These are phyloP conservation scores for Daldinia loculata DNA, from an alignment of 495 filamentous ascomycete genomes.

Conservation along the genomic window DNA sequence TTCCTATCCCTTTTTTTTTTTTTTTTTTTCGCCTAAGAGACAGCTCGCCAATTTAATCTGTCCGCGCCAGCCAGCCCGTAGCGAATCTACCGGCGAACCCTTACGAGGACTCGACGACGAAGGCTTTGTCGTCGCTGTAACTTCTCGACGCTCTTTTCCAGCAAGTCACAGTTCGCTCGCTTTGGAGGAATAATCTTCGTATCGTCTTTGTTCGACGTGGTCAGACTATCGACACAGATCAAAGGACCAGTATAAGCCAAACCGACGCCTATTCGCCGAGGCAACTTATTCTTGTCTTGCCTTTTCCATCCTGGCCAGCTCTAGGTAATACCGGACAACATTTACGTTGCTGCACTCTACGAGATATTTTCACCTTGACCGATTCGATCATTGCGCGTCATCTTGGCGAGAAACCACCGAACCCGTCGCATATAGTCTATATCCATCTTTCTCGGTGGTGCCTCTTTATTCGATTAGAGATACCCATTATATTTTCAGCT, in stretches of 20 bases:
- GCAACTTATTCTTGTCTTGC: slow-evolving; percentile 7
- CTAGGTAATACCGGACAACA: slow-evolving; percentile 33
- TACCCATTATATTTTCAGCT: slow-evolving; percentile 44
- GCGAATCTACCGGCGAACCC: slow-evolving; percentile 15
- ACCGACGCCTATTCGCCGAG: slow-evolving; percentile 22
- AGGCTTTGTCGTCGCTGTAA: slow-evolving; percentile 41
- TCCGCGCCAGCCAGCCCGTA: slow-evolving; percentile 28
- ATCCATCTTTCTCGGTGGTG: slow-evolving; percentile 38
- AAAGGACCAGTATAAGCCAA: slow-evolving; percentile 30
- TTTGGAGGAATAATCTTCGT: slow-evolving; percentile 48
- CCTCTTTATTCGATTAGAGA: slow-evolving; percentile 43
- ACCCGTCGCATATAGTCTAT: slow-evolving; percentile 43
- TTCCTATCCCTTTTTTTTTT: slow-evolving; percentile 27
- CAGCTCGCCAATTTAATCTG: slow-evolving; percentile 20
- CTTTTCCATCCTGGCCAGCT: slow-evolving; percentile 30
- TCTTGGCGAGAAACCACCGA: slow-evolving; percentile 37
- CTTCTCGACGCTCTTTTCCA: slow-evolving; percentile 46
- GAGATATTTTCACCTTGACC: slow-evolving; percentile 30
- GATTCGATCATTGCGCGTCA: slow-evolving; percentile 38
- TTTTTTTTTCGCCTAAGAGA: slow-evolving; percentile 22
- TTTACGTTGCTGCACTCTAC: slow-evolving; percentile 30
- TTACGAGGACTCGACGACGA: slow-evolving; percentile 20
- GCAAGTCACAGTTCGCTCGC: slow-evolving; percentile 48
- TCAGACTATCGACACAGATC: slow-evolving; percentile 35
- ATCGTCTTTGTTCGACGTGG: slow-evolving; percentile 46